Base-by-base conservation (phyloP, 2,329 filamentous ascomycete species). In the Pyrenophora tritici-repentis region DNA sequence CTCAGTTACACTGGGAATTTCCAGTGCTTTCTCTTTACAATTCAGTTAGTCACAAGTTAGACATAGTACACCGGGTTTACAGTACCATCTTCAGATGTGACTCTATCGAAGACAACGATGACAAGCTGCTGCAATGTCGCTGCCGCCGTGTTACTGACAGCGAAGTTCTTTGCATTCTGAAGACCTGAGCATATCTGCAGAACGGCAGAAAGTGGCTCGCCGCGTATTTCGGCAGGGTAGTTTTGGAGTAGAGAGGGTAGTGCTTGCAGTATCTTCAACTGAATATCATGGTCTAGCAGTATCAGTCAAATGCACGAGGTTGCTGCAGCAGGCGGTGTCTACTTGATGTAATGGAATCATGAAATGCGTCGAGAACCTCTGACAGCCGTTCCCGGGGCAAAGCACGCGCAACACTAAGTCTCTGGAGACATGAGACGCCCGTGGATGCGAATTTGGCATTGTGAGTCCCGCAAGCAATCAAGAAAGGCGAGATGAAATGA, bases 71-170 rank as follows among this genome's bases (percentile, higher is more conserved):
- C 12, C 10, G n/a, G 18, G 16, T 24, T 4, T 10, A 24, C n/a
- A 29, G 71, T 75, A 88, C 86, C 86, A 70, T 97, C 91, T 77
- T 97, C 91, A 5, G 79, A 78, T 0, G 86, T 83, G 2, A 97
- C 91, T 71, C 95, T 94, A 71, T 97, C 94, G 73, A 97, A 97
- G 0, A 96, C 89, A 0, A 90, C 88, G 26, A 94, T 90, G 6
- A 97, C 87, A 12, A 99, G 83, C 73, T 97, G 94, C 74, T 97
- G 93, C 46, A 99, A 78, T 2, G 94, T 97, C n/a, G 94, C 94
- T 20, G 93, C 91, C 8, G 94, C 94, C 1, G 95, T 97, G 64
- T 95, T 95, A 69, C 93, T 95, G 62, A 99, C 91, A 43, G 96
- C 91, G 20, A 87, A 86, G 76, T 92, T 95, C 76, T 97, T 97